A percentile compares a stretch with the other conserved stretches of the same genome.
Conservation (phyloP, 202 grass and related monocot species). For the Panicum hallii region DNA sequence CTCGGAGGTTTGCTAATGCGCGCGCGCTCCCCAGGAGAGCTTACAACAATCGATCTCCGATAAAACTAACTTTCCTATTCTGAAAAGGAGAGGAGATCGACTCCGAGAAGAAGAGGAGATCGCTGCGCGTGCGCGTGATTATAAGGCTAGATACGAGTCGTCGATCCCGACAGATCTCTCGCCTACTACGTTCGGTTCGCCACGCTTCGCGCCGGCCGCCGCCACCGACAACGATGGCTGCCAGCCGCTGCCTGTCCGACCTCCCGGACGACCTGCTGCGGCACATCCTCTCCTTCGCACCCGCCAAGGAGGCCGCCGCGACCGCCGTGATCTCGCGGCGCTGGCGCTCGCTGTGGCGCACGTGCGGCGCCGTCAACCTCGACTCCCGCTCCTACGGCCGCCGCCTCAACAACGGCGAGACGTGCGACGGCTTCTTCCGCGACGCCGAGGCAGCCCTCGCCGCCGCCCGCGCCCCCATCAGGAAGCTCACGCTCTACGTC, state of each 20-base stretch:
- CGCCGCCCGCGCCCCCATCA: no score
- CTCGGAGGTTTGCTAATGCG: no score
- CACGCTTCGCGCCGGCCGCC: no score
- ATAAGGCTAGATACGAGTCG: no score
- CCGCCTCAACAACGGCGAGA: background rate
- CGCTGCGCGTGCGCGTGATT: no score
- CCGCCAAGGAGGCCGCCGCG: background rate
- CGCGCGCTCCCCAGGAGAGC: no score
- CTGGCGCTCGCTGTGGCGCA: background rate
- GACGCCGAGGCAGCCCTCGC: background rate
- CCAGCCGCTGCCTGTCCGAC: background rate
- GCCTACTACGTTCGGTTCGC: no score
- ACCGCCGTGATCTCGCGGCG: background rate
- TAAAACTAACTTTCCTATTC: no score
- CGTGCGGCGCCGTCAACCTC: background rate
- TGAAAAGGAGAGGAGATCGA: no score
- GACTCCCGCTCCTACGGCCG: background rate
- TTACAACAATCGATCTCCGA: no score
- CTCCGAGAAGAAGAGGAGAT: no score
- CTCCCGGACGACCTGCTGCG: constrained; percentile 18
- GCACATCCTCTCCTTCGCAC: background rate
- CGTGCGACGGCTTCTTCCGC: background rate
- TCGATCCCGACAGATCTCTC: no score
- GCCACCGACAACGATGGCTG: constrained; percentile 10
- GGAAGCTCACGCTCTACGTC: background rate